Base-by-base conservation (phyloP, 495 filamentous ascomycete genomes). In the Trichoderma asperelloides region DNA sequence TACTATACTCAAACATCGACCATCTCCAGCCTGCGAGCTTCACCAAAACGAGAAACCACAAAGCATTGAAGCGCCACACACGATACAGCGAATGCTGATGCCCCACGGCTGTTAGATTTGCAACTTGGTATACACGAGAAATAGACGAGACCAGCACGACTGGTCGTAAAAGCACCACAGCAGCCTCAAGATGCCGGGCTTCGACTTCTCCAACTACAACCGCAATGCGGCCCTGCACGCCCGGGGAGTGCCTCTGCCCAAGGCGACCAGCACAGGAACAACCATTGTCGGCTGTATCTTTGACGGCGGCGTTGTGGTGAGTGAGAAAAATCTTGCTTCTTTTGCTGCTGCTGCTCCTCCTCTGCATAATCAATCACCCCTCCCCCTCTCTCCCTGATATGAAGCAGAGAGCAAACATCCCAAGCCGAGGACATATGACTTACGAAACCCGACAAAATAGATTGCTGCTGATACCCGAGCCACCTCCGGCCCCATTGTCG, bases 181-280 rank as follows among this genome's bases (percentile, higher is more conserved):
- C 49, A 40, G 64, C 71, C 33, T 78, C 80, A 87, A 72, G 71
- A 98, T 99, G 96, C 87, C 90, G 69, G 96, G 96, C 84, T 97
- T 99, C 85, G 95, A 98, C 82, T 99, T 99, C 84, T 93, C 91
- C 74, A 98, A 98, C 84, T 91, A 97, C 86, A 93, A 96, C 83
- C 92, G 96, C 81, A 99, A 99, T 86, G 87, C 88, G 73, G 93
- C 93, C 69, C 86, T 99, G 69, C 94, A 98, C 77, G 91, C 93
- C 74, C 88, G 87, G 79, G 96, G 96, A 63, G 87, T 97, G 47
- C 94, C 96, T 65, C 81, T 97, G 66, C 96, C 96, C 68, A 97
- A 97, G 83, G 96, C 96, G 65, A 99, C 96, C 67, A 96, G 92
- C 78, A 99, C 96, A 64, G 96, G 96, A 83, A 99, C 96, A 47